A percentile compares a stretch with the other conserved stretches of the same genome.
Evolutionary conservation across 1,284 basidiomycete genomes (phyloP).

Genomic region (Amylostereum areolatum): DNA sequence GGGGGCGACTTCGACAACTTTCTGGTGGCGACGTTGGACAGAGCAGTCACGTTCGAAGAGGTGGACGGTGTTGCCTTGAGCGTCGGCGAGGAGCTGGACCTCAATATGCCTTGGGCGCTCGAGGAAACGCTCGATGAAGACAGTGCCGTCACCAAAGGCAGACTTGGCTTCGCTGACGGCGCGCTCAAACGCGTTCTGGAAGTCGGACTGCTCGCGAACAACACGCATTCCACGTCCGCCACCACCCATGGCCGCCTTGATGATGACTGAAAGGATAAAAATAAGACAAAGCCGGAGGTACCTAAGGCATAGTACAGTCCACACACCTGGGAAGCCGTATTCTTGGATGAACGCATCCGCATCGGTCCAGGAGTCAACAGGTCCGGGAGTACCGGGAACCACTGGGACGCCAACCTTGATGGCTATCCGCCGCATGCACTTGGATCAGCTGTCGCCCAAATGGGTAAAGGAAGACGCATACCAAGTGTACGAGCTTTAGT

Average conservation of each 20-base stretch:
- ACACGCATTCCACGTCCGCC: slow-evolving; percentile 99
- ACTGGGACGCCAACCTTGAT: slow-evolving; percentile 90
- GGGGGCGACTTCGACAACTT: slow-evolving; percentile 98
- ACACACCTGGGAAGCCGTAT: slow-evolving; percentile 87
- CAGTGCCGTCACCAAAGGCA: slow-evolving; percentile 97
- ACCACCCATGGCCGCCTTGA: slow-evolving; percentile 98
- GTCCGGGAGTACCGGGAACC: slow-evolving; percentile 95
- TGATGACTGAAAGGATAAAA: slow-evolving; percentile 58
- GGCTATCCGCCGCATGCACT: slow-evolving; percentile 34
- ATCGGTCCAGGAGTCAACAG: slow-evolving; percentile 80
- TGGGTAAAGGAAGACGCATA: slow-evolving; percentile 24
- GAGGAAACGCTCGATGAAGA: slow-evolving; percentile 97
- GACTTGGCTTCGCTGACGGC: slow-evolving; percentile 94
- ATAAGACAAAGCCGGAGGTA: background rate
- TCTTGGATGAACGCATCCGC: slow-evolving; percentile 90
- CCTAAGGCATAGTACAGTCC: background rate
- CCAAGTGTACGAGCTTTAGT: slow-evolving; percentile 91
- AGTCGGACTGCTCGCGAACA: slow-evolving; percentile 87
- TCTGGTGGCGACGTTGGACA: slow-evolving; percentile 96
- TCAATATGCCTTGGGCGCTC: slow-evolving; percentile 97
- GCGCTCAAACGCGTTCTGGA: slow-evolving; percentile 87
- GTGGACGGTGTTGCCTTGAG: slow-evolving; percentile 89
- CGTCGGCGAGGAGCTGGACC: slow-evolving; percentile 92
- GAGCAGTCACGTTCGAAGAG: slow-evolving; percentile 99
- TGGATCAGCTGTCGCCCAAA: slow-evolving; percentile 1